These are phyloP conservation scores for Aureobasidium sp. DNA, from an alignment of 2,329 filamentous ascomycete genomes.

Conservation along the genomic window DNA sequence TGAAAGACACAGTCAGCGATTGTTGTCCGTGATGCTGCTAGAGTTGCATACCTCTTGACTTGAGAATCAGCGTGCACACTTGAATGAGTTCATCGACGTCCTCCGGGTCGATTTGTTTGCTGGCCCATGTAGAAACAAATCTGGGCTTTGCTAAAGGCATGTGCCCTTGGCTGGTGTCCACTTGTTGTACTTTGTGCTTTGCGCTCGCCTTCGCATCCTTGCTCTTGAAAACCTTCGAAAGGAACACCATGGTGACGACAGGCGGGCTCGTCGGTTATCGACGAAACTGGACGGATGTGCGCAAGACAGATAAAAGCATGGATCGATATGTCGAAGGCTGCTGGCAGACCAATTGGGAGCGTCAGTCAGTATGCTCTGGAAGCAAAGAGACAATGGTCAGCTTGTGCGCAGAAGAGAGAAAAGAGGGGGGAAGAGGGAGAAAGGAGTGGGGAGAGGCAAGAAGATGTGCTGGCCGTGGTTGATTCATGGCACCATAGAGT, in stretches of 20 bases:
- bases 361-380: background rate
- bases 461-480: background rate
- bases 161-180: conserved; percentile 43
- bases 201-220: conserved; percentile 62
- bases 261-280: background rate
- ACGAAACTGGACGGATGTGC: background rate
- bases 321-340: background rate
- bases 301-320: background rate
- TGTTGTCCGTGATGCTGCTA: background rate
- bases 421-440: background rate
- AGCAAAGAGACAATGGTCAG: background rate
- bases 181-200: conserved; percentile 46
- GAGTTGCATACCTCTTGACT: conserved; percentile 71
- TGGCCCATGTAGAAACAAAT: conserved; percentile 80
- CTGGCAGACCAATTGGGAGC: background rate
- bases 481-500: too few relatives aligned
- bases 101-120: conserved; percentile 74
- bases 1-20: conserved; percentile 16
- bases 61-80: conserved; percentile 83
- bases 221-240: conserved; percentile 61
- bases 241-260: conserved; percentile 45
- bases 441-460: background rate
- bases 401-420: background rate
- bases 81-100: conserved; percentile 84
- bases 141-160: conserved; percentile 59